Base-by-base conservation (phyloP, 2,329 filamentous ascomycete genomes). In the Cercospora sesami region DNA sequence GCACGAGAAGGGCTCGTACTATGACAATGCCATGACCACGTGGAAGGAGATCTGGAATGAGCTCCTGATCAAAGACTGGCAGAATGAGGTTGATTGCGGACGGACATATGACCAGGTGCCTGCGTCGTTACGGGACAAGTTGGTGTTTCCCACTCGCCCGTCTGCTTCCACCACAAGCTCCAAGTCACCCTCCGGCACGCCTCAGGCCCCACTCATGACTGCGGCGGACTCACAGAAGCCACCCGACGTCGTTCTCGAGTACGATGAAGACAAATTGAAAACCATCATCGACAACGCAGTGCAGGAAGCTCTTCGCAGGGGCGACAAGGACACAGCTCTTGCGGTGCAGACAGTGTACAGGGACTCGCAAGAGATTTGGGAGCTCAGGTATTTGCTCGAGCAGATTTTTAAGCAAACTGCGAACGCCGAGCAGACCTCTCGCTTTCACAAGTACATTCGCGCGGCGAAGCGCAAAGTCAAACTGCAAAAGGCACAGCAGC, bases 291-390 rank as follows among this genome's bases (percentile, higher is more conserved):
- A 82, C 39, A 78, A 79, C 12, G 81, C 81, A 23, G 76, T 79
- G 57, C 72, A 76, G 42, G 77, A 79, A 62, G 77, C 81, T 10
- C 73, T 74, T 57, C 75, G 77, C 60, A 70, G 77, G 26, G 73
- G 78, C 16, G 78, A 79, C 48, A 69, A 69, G 48, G 69, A 70
- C 18, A 73, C 80, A 57, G 78, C 77, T 26, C 66, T 71, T 26
- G 81, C 81, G 16, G 70, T 84, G 8, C 76, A 78, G 63, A 73
- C 80, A 61, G 73, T 84, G 48, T 80, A 79, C 71, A 71, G 77
- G 14, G 74, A 81, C 58, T 80, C 80, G 71, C 73, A 77, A 31
- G 72, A 68, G 21, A 76, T 83, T 36, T 66, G 73, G 12, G 69
- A 72, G 26, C 70, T 83, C n/a, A 75, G 78, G 36, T 72, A 76